Conservation (phyloP, 2,329 filamentous ascomycete genomes). For the Teratosphaeria gauchensis region DNA sequence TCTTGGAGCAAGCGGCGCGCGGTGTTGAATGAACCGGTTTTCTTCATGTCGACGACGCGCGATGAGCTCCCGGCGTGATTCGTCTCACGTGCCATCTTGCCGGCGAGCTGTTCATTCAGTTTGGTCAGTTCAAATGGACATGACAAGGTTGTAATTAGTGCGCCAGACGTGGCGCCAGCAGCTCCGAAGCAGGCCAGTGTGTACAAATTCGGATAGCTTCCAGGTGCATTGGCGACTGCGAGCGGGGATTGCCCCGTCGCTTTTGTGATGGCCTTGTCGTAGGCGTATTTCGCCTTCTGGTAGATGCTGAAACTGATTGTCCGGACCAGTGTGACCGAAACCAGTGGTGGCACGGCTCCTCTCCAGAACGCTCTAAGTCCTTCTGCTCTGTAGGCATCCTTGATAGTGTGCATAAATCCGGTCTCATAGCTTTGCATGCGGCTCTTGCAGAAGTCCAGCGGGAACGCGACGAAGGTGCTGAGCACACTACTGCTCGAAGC, state of each 20-base stretch:
- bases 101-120: constrained; percentile 74
- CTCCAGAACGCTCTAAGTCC: constrained; percentile 43
- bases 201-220: constrained; percentile 61
- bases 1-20: constrained; percentile 69
- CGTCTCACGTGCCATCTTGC: constrained; percentile 51
- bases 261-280: constrained; percentile 59
- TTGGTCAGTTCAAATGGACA: constrained; percentile 90
- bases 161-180: constrained; percentile 70
- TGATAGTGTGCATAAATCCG: constrained; percentile 53
- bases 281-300: constrained; percentile 63
- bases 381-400: constrained; percentile 56
- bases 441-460: constrained; percentile 80
- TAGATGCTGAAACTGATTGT: constrained; percentile 75
- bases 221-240: constrained; percentile 58
- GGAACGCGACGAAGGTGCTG: constrained; percentile 72
- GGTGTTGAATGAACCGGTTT: constrained; percentile 37
- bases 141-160: constrained; percentile 68
- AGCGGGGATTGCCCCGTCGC: constrained; percentile 61
- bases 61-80: not conserved
- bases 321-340: constrained; percentile 65
- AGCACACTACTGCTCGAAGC: constrained; percentile 68
- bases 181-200: constrained; percentile 68
- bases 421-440: constrained; percentile 69
- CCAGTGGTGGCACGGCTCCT: constrained; percentile 66
- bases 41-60: constrained; percentile 7